Evolutionary conservation across 129 eudicot genomes (phyloP), one percentile per base, ranked within the genome.

Genomic region (Arctium lappa): DNA sequence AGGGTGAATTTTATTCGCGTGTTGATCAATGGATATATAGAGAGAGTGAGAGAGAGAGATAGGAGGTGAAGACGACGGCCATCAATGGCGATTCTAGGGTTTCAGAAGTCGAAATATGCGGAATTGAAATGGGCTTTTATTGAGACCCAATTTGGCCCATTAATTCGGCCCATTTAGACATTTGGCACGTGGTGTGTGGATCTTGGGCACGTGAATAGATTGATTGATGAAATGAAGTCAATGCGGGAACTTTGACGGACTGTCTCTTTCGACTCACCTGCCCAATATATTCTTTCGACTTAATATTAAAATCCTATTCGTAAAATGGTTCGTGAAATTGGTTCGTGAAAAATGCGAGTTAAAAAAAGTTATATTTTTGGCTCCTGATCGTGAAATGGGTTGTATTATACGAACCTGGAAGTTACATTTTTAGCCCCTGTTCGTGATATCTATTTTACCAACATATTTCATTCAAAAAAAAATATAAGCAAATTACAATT

Each of bases 261-360:
- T 84, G 86, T 84, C 86, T 84, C 83, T 78, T 72, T 78, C 70
- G 16, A 39, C 74, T 29, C 79, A 80, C 79, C 83, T 84, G 83
- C 86, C 86, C 86, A 39, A 72, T 78, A 78, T 84, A 78, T 84
- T 84, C 84, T 37, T 80, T 46, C 9, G 10, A 0, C 0, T 46
- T 46, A 8, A 46, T 10, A 46, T 46, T 56, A 1, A 56, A 56
- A 56, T 56, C 7, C 27, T 56, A 56, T 56, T 56, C 16, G 16
- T 15, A 15, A 10, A 53, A n/a, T n/a, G n/a, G n/a, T n/a, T n/a
- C n/a, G n/a, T n/a, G n/a, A n/a, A n/a, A n/a, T n/a, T n/a, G n/a
- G n/a, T n/a, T n/a, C n/a, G n/a, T n/a, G n/a, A n/a, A n/a, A n/a
- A n/a, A n/a, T n/a, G n/a, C n/a, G n/a, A n/a, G n/a, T n/a, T n/a